Conservation (phyloP, 768 basidiomycete genomes). For the Chalciporus sphaerocephalus region DNA sequence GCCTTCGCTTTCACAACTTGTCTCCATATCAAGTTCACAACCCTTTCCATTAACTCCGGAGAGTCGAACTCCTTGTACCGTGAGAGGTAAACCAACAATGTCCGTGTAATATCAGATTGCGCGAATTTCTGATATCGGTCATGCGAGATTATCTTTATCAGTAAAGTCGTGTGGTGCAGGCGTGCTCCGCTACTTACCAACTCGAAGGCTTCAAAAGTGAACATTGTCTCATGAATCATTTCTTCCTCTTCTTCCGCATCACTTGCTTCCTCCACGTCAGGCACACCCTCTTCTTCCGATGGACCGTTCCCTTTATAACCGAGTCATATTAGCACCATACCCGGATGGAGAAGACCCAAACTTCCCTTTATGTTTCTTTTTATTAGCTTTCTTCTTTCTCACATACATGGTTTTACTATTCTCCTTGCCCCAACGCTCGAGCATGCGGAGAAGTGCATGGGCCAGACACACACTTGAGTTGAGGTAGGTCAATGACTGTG, state of each 20-base stretch:
- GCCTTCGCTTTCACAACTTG: constrained; percentile 89
- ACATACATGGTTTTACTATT: constrained; percentile 70
- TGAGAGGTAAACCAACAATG: constrained; percentile 76
- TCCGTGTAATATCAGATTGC: constrained; percentile 76
- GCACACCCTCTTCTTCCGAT: constrained; percentile 58
- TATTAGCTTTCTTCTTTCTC: constrained; percentile 52
- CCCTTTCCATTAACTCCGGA: constrained; percentile 83
- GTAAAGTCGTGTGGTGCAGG: constrained; percentile 12
- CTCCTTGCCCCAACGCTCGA: constrained; percentile 82
- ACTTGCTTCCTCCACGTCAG: constrained; percentile 63
- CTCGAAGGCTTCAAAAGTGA: constrained; percentile 91
- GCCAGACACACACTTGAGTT: constrained; percentile 82
- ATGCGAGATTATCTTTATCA: constrained; percentile 18
- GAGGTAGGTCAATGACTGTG: constrained; percentile 76
- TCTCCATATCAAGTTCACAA: constrained; percentile 84
- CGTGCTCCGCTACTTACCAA: constrained; percentile 48
- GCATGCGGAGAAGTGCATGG: constrained; percentile 80
- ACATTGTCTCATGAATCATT: constrained; percentile 75
- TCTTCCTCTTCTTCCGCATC: constrained; percentile 58
- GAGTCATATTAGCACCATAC: constrained; percentile 8
- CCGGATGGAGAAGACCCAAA: constrained; percentile 28
- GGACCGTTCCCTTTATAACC: constrained; percentile 32
- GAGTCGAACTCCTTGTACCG: constrained; percentile 76
- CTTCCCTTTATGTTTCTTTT: constrained; percentile 48
- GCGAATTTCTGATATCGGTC: constrained; percentile 73